These are phyloP conservation scores for Monosporascus sp. DNA, from an alignment of 2,329 filamentous ascomycete genomes.

Conservation along the genomic window DNA sequence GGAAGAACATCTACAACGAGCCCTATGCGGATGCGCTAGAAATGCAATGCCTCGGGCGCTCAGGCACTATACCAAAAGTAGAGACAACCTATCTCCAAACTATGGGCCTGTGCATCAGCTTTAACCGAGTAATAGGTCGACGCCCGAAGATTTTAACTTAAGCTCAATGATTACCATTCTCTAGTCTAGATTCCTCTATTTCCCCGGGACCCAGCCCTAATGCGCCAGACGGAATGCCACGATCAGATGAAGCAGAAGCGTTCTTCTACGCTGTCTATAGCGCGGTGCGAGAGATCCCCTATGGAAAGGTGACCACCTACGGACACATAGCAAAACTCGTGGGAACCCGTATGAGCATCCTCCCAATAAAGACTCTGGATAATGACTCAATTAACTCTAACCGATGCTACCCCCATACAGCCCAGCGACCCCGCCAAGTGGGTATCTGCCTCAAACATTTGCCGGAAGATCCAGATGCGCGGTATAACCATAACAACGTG, in stretches of 20 bases:
- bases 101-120: too few relatives aligned
- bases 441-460: constrained; percentile 88
- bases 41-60: too few relatives aligned
- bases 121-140: too few relatives aligned
- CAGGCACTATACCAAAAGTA: background rate
- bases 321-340: constrained; percentile 71
- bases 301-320: constrained; percentile 81
- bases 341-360: constrained; percentile 59
- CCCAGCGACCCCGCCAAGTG: constrained; percentile 74
- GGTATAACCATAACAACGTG: constrained; percentile 71
- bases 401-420: constrained; percentile 32
- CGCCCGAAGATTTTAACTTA: too few relatives aligned
- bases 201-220: too few relatives aligned
- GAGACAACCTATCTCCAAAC: background rate
- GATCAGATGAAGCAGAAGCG: constrained; percentile 66
- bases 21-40: background rate
- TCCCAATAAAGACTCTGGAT: background rate
- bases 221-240: constrained; percentile 47
- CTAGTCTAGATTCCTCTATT: too few relatives aligned
- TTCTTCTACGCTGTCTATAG: constrained; percentile 76
- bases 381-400: background rate
- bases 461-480: constrained; percentile 44
- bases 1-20: background rate
- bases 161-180: too few relatives aligned
- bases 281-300: constrained; percentile 79